Percentiles rank a stretch among this genome's conserved stretches.
Conservation (phyloP, 2,329 filamentous ascomycete genomes). For the Emericellopsis atlantica region DNA sequence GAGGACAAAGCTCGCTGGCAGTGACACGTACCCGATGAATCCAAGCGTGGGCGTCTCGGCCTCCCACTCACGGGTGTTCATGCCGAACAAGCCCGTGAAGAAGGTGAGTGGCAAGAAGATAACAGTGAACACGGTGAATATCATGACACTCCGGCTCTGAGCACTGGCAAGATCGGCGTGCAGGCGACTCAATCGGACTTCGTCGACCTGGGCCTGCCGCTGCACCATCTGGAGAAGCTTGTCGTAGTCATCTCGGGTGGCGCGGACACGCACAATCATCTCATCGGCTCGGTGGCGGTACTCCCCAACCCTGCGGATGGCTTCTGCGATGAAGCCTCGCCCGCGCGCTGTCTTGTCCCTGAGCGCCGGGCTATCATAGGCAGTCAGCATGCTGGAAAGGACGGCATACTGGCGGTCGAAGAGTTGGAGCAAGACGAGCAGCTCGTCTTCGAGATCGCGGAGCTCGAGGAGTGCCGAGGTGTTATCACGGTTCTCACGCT, state of each 20-base stretch:
- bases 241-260: constrained; percentile 49
- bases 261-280: constrained; percentile 45
- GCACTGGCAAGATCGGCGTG: constrained; percentile 50
- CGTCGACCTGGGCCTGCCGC: constrained; percentile 53
- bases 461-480: constrained; percentile 50
- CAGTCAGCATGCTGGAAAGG: constrained; percentile 31
- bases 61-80: constrained; percentile 52
- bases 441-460: constrained; percentile 51
- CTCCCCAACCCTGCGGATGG: constrained; percentile 37
- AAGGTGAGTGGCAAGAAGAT: constrained; percentile 53
- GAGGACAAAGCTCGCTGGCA: constrained; percentile 33
- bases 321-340: constrained; percentile 36
- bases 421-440: constrained; percentile 41
- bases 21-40: constrained; percentile 33
- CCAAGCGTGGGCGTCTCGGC: constrained; percentile 25
- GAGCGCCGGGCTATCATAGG: constrained; percentile 28
- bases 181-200: constrained; percentile 48
- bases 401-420: constrained; percentile 43
- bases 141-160: constrained; percentile 51
- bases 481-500: constrained; percentile 48
- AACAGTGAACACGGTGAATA: constrained; percentile 51
- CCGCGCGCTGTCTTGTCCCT: constrained; percentile 29
- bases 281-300: constrained; percentile 40
- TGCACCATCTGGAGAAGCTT: constrained; percentile 56
- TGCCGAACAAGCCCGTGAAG: constrained; percentile 53